These are phyloP conservation scores for Aureobasidium uvarum DNA, from an alignment of 2,329 filamentous ascomycete genomes.

Conservation along the genomic window DNA sequence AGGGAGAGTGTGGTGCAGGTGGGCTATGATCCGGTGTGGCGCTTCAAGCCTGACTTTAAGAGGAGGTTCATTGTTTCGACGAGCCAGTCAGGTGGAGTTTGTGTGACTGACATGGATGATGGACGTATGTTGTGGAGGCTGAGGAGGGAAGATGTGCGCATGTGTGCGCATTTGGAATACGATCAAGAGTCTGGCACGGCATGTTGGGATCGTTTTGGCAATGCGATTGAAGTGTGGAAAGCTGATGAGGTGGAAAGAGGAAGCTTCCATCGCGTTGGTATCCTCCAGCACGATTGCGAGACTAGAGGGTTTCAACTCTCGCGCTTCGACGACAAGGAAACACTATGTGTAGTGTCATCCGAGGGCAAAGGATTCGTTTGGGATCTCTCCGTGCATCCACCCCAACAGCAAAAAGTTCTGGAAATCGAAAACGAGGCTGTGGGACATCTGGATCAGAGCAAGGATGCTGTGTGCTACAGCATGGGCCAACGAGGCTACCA, in stretches of 20 bases:
- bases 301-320: slow-evolving; percentile 50
- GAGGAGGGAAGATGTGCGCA: slow-evolving; percentile 39
- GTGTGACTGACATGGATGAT: slow-evolving; percentile 50
- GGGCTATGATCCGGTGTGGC: slow-evolving; percentile 46
- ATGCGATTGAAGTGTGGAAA: slow-evolving; percentile 49
- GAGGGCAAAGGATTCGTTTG: slow-evolving; percentile 49
- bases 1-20: slow-evolving; percentile 45
- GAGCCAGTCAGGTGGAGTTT: slow-evolving; percentile 47
- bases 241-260: slow-evolving; percentile 41
- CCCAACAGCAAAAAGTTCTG: slow-evolving; percentile 39
- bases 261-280: slow-evolving; percentile 43
- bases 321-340: slow-evolving; percentile 35
- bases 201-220: slow-evolving; percentile 47
- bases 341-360: slow-evolving; percentile 49
- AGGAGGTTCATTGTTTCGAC: slow-evolving; percentile 49
- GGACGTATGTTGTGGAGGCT: slow-evolving; percentile 44
- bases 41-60: slow-evolving; percentile 49
- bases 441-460: slow-evolving; percentile 48
- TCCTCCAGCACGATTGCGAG: slow-evolving; percentile 45
- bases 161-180: slow-evolving; percentile 51
- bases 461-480: slow-evolving; percentile 46
- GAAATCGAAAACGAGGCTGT: slow-evolving; percentile 45
- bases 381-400: slow-evolving; percentile 41
- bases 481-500: slow-evolving; percentile 47
- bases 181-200: slow-evolving; percentile 44